Base-by-base conservation (phyloP, 345 rosid species). In the Mangifera indica region DNA sequence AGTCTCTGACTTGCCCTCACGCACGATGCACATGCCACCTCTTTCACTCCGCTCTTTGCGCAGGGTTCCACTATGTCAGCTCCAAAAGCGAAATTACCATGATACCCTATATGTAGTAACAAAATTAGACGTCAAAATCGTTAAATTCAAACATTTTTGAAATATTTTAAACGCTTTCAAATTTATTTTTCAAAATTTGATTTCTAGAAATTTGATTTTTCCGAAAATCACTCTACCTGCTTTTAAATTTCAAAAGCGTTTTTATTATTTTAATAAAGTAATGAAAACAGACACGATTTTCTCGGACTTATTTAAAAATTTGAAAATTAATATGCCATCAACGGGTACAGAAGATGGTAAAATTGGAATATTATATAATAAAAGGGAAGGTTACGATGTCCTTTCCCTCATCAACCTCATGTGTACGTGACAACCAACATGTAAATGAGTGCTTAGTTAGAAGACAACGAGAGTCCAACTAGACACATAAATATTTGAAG, bases 21-120 rank as follows among this genome's bases (percentile, higher is more conserved):
- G 86, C 80, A 77, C 71, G 75, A 56, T 64, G 94, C 89, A 87
- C 85, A 84, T 89, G 88, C 76, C n/a, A 18, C 56, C 24, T 40
- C n/a, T 8, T 24, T 20, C 2, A 57, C 61, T 11, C 88, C 87
- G 85, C 77, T 32, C 22, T 61, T 71, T 42, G 64, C 69, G 84
- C 75, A 61, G 77, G 78, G 74, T 1, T 24, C 10, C 17, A 71
- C 81, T 72, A 82, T 79, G 78, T 78, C 72, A 51, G 18, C 9
- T 46, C 3, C 14, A 0, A 20, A 1, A 29, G 0, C 0, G 0
- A 2, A 10, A 20, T 77, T 60, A 70, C 80, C 2, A 21, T 10
- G 48, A 48, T 66, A 21, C 55, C 74, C 83, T 32, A 37, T 3
- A 3, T 29, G 32, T 3, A 29, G 2, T 29, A 29, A 29, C 32